A percentile compares a stretch with the other conserved stretches of the same genome.
phyloP scores from a whole-genome alignment of 495 filamentous ascomycete genomes.

The Lindgomyces ingoldianus region DNA sequence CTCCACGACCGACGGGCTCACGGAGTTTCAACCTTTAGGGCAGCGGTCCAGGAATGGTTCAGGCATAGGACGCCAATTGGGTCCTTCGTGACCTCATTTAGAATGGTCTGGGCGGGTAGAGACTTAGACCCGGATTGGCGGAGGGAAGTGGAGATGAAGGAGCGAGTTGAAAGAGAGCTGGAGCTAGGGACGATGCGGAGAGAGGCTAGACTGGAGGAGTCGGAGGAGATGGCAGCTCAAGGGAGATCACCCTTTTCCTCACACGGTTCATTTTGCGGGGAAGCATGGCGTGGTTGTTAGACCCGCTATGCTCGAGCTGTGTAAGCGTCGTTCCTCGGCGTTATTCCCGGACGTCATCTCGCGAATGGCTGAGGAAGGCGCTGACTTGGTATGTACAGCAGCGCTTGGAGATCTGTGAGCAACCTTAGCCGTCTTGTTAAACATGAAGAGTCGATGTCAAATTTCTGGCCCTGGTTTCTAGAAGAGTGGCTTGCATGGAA shows the following conservation, averaged over 20 bases:
- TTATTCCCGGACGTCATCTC: conserved; percentile 17
- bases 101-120: background rate
- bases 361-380: background rate
- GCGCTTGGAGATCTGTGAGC: background rate
- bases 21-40: background rate
- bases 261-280: conserved; percentile 28
- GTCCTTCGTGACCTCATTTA: background rate
- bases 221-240: background rate
- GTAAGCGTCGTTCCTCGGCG: background rate
- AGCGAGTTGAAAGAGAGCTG: background rate
- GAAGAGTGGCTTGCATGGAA: background rate
- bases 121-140: conserved; percentile 15
- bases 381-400: background rate
- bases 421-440: background rate
- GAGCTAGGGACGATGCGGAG: conserved; percentile 9
- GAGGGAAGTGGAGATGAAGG: conserved; percentile 9
- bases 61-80: conserved; percentile 1
- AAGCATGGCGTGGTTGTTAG: conserved; percentile 21
- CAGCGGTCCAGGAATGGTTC: background rate
- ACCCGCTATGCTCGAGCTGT: background rate
- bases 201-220: background rate
- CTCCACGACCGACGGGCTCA: background rate
- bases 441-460: background rate
- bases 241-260: conserved; percentile 5
- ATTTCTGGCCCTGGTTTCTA: background rate